Conservation (phyloP, 2,329 filamentous ascomycete genomes). For the Colletotrichum chrysophilum region DNA sequence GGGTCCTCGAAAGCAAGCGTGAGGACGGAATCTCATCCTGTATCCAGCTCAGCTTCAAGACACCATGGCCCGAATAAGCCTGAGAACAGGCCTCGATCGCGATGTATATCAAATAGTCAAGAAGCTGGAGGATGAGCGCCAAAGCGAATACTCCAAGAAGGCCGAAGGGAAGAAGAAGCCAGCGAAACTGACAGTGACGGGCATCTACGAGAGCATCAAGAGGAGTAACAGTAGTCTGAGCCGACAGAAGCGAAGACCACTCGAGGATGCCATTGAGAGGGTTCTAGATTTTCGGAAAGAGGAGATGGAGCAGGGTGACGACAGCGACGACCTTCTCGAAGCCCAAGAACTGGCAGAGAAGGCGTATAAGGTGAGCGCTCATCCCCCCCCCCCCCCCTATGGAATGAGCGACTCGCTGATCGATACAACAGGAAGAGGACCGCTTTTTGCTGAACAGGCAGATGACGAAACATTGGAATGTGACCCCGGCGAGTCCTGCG, state of each 20-base stretch:
- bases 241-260: conserved; percentile 77
- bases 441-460: conserved; percentile 47
- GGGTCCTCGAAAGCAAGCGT: neutral
- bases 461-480: conserved; percentile 45
- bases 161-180: conserved; percentile 38
- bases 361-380: conserved; percentile 22
- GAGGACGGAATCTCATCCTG: neutral
- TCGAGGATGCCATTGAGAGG: conserved; percentile 86
- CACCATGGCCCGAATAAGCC: conserved; percentile 32
- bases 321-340: conserved; percentile 55
- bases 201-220: conserved; percentile 77
- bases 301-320: conserved; percentile 60
- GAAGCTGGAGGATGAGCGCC: conserved; percentile 69
- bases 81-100: conserved; percentile 65
- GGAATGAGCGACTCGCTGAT: neutral
- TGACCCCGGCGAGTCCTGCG: conserved; percentile 1
- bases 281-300: conserved; percentile 78
- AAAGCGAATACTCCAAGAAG: conserved; percentile 63
- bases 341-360: conserved; percentile 22
- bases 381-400: neutral
- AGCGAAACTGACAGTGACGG: conserved; percentile 55
- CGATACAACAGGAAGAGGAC: conserved; percentile 31
- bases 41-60: neutral
- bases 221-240: conserved; percentile 86
- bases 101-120: conserved; percentile 82